Percentiles rank a stretch among this genome's conserved stretches.
Evolutionary conservation across 1,284 basidiomycete genomes (phyloP).

Genomic region (Agroathelia rolfsii): DNA sequence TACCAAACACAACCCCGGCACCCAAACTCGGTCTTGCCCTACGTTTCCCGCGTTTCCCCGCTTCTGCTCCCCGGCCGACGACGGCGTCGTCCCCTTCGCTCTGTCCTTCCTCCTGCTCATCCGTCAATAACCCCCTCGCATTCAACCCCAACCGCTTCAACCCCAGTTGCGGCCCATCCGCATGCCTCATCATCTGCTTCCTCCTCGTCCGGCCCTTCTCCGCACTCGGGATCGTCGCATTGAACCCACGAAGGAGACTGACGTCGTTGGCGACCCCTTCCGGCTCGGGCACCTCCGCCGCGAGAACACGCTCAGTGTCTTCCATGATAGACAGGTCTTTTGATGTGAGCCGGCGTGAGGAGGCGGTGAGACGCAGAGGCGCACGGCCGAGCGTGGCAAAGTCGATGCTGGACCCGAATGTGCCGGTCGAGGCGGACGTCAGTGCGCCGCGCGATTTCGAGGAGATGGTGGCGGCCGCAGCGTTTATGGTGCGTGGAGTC

Average conservation of each 20-base stretch:
- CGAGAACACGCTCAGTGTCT: conserved; percentile 70
- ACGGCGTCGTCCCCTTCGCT: conserved; percentile 62
- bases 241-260: conserved; percentile 78
- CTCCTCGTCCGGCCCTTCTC: conserved; percentile 68
- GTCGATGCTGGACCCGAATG: conserved; percentile 32
- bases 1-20: conserved; percentile 62
- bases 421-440: conserved; percentile 29
- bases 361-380: conserved; percentile 57
- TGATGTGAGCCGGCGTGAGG: conserved; percentile 61
- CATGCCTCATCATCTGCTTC: conserved; percentile 69
- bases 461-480: conserved; percentile 53
- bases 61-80: conserved; percentile 31
- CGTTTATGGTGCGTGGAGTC: conserved; percentile 74
- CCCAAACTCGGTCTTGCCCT: conserved; percentile 59
- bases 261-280: conserved; percentile 55
- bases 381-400: conserved; percentile 68
- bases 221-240: conserved; percentile 84
- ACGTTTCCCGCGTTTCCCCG: conserved; percentile 36
- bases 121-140: conserved; percentile 65
- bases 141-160: conserved; percentile 71
- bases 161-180: conserved; percentile 70
- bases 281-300: conserved; percentile 59
- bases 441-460: conserved; percentile 40
- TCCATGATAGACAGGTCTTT: conserved; percentile 79
- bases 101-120: conserved; percentile 46